Evolutionary conservation across 2,329 filamentous ascomycete species (phyloP), one percentile per base, ranked within the genome.

Genomic region (Cephalotrichum gorgonifer): DNA sequence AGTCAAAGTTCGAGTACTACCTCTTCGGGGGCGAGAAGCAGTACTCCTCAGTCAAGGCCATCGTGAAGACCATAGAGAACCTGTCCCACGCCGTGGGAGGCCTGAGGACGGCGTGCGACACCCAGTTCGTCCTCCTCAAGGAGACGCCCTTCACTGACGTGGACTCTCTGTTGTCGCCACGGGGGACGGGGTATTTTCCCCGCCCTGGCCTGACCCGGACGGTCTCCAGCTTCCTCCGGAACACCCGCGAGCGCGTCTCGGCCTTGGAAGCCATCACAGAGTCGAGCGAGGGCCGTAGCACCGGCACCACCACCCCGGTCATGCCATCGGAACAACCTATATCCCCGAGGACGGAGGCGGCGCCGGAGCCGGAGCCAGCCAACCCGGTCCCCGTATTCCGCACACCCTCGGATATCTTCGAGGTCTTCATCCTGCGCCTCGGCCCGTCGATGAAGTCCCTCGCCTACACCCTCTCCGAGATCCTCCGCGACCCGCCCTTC

Each of bases 401-500:
- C 33, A 76, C 79, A 2, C 81, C 90, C 1, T 80, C 85, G 0
- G 88, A 95, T 51, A 94, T 97, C 55, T 97, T 97, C 61, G 82
- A 88, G 11, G 75, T 90, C 5, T 98, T 97, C 64, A 95, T 98
- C 52, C 74, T 78, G 20, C 81, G 93, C 55, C 72, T 98, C 22
- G 93, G 93, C 0, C 93, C 93, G 1, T 93, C 91, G 0, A 95
- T 96, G 82, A 95, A 95, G 64, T 96, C 91, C 0, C 70, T 98
- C n/a, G 88, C 88, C 3, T 93, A 86, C 57, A 97, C 93, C 0
- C 67, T 98, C 35, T 88, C 88, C 11, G 85, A 94, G 60, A 89
- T 95, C 9, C 78, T 98, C 7, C 83, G 88, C 48, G 89, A 95
- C 53, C 76, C 94, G 1, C 88, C 90, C 0, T 97, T 95, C 64